A percentile compares a stretch with the other conserved stretches of the same genome.
Evolutionary conservation across 306 rosid species (phyloP).

Genomic region (Medicago ruthenica): DNA sequence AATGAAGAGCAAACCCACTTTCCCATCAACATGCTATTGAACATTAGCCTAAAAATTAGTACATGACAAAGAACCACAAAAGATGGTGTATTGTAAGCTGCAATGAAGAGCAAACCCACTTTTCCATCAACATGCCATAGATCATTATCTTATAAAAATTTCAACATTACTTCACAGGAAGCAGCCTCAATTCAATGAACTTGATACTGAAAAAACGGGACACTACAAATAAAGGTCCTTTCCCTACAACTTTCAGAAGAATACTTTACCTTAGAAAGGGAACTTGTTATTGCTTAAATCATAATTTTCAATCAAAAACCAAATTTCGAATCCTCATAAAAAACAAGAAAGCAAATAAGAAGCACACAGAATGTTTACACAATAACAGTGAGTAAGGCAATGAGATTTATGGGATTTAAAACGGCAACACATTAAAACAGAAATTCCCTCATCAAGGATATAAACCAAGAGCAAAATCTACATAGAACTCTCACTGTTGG

Average conservation of each 20-base stretch:
- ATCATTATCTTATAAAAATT: conserved; percentile 31
- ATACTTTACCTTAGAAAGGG: conserved; percentile 27
- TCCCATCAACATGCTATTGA: conserved; percentile 39
- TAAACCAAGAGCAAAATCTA: conserved; percentile 31
- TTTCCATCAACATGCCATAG: conserved; percentile 36
- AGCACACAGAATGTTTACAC: conserved; percentile 25
- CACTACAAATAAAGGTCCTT: conserved; percentile 20
- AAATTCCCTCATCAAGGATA: conserved; percentile 29
- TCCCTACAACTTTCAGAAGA: conserved; percentile 27
- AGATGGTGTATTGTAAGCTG: conserved; percentile 34
- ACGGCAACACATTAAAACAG: conserved; percentile 24
- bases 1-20: conserved; percentile 40
- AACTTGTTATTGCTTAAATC: neutral
- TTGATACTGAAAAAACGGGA: conserved; percentile 28
- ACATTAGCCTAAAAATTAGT: conserved; percentile 32
- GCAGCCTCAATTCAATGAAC: conserved; percentile 34
- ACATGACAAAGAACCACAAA: conserved; percentile 21
- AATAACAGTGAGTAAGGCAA: conserved; percentile 32
- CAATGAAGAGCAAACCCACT: conserved; percentile 37
- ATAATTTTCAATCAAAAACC: conserved; percentile 30
- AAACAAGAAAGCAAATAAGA: conserved; percentile 23
- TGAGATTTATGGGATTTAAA: conserved; percentile 35
- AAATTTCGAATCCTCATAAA: conserved; percentile 30
- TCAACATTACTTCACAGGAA: conserved; percentile 14
- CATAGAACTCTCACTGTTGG: conserved; percentile 87